These are phyloP conservation scores for Hymenotorrendiella dingleyae DNA, from an alignment of 2,329 filamentous ascomycete genomes.

Conservation along the genomic window DNA sequence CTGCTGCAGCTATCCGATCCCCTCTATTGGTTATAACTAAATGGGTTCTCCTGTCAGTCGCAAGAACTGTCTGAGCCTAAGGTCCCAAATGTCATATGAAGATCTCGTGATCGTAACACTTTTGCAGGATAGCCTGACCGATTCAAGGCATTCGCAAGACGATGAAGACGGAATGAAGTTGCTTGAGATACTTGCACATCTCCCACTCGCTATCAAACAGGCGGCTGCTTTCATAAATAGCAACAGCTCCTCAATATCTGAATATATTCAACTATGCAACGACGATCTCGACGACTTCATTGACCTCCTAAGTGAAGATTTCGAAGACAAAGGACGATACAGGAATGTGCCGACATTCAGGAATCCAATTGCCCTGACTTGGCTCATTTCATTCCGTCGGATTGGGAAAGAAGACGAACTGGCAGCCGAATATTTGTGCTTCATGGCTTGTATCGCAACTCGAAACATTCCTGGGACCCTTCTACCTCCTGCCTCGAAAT, in stretches of 20 bases:
- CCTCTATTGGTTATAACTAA: no score
- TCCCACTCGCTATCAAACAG: conserved; percentile 1
- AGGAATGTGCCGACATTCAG: not conserved
- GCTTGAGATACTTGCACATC: conserved; percentile 1
- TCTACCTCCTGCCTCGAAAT: not conserved
- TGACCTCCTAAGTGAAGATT: conserved; percentile 3
- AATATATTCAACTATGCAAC: conserved; percentile 1
- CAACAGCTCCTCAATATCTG: not conserved
- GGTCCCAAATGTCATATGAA: no score
- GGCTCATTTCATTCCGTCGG: conserved; percentile 1
- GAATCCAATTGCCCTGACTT: conserved; percentile 1
- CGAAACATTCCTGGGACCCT: conserved; percentile 1
- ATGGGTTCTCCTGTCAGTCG: no score
- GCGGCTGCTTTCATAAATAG: not conserved
- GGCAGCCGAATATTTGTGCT: not conserved
- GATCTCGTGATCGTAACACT: no score
- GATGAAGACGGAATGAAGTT: no score
- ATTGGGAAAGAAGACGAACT: not conserved
- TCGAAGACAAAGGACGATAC: conserved; percentile 2
- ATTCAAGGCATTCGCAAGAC: no score
- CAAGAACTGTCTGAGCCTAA: no score
- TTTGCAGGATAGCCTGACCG: no score
- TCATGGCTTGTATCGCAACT: conserved; percentile 3
- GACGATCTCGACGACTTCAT: conserved; percentile 3
- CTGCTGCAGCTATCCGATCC: no score